phyloP scores from a whole-genome alignment of 768 basidiomycete genomes.

The Phanerochaete carnosa region DNA sequence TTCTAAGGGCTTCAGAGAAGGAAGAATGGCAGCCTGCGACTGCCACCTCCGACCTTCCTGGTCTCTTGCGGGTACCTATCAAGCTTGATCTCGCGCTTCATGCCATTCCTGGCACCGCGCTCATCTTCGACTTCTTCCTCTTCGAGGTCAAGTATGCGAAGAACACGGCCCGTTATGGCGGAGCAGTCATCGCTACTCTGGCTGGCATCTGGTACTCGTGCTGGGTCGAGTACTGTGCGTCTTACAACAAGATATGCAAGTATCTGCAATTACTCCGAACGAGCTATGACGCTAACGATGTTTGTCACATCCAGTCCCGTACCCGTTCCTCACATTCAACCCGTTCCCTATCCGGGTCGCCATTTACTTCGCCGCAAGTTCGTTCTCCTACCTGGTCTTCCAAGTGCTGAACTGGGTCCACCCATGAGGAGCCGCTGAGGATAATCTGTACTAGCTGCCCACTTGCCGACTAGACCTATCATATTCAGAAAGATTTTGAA shows the following conservation, averaged over 20 bases:
- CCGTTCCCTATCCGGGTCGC: conserved; percentile 45
- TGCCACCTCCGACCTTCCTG: background rate
- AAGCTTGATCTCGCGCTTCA: conserved; percentile 54
- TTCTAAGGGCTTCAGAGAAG: conserved; percentile 33
- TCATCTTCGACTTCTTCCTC: conserved; percentile 65
- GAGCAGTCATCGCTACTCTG: conserved; percentile 25
- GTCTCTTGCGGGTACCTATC: conserved; percentile 39
- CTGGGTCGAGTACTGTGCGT: conserved; percentile 69
- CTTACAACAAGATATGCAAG: conserved; percentile 60
- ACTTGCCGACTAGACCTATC: too few species aligned
- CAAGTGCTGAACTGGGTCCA: conserved; percentile 59
- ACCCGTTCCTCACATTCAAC: conserved; percentile 75
- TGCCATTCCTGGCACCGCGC: conserved; percentile 51
- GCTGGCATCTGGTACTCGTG: conserved; percentile 48
- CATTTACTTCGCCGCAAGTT: conserved; percentile 56
- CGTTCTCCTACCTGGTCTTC: conserved; percentile 55
- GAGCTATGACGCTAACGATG: background rate
- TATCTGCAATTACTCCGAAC: background rate
- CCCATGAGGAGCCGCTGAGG: conserved; percentile 10
- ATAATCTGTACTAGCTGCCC: too few species aligned
- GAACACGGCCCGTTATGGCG: conserved; percentile 30
- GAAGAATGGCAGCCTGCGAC: conserved; percentile 15
- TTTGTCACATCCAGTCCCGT: conserved; percentile 56
- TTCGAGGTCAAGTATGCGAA: conserved; percentile 56
- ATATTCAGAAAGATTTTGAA: too few species aligned